Base-by-base conservation (phyloP, 2,329 filamentous ascomycete genomes). In the Botrytis aclada region DNA sequence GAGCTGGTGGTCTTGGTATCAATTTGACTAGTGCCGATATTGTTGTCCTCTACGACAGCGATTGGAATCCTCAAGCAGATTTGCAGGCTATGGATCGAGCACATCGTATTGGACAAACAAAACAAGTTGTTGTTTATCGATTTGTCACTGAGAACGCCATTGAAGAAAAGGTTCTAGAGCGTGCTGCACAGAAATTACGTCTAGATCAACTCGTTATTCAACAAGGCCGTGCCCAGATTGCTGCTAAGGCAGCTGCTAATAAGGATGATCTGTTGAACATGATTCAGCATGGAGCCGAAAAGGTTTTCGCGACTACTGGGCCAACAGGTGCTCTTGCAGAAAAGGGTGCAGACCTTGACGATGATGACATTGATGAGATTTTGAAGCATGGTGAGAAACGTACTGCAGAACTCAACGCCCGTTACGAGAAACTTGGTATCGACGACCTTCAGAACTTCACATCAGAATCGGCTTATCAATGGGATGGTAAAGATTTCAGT, bases 31-130 rank as follows among this genome's bases (percentile, higher is more conserved):
- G 88, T 74, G 96, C 96, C 72, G 96, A 99, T 79, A 97, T 98
- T 80, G 96, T 99, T 73, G 89, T 99, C 43, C 88, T 99, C 10
- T 99, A 96, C 80, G 96, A 99, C 82, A 98, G 95, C 79, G 96
- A 99, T 81, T 99, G 96, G 96, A 98, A 98, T 80, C 96, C 96
- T 16, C 96, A 99, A 83, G 96, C 96, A 29, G 96, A 99, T 89
- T 84, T 99, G 74, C 96, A 99, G 83, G 96, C 96, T 72, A 99
- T 99, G 96, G 96, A 99, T 80, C 93, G 96, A 81, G 96, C 96
- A 69, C 96, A 99, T 84, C 94, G 96, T 84, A 99, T 99, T 78
- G 96, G 96, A 56, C 96, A 99, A 84, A 99, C 94, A 8, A 99
- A 99, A 84, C 96, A 99, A 81, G 96, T 99, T 18, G 88, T 95